phyloP scores from a whole-genome alignment of 2,329 filamentous ascomycete genomes.

The Colletotrichum tabaci region DNA sequence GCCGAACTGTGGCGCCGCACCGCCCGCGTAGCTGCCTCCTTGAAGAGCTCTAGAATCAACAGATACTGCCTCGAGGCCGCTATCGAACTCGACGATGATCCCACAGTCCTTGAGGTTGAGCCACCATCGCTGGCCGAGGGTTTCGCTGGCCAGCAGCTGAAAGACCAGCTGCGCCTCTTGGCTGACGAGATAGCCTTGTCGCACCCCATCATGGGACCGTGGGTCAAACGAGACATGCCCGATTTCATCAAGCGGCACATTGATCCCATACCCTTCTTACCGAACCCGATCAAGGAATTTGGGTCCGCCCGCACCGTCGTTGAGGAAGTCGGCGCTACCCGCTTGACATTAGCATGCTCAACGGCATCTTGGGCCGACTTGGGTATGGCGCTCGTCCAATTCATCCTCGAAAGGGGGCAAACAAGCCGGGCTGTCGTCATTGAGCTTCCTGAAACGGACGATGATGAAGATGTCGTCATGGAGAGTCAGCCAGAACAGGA shows the following conservation, averaged over 20 bases:
- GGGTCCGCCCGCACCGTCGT: constrained; percentile 42
- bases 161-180: constrained; percentile 67
- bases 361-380: constrained; percentile 60
- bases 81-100: constrained; percentile 78
- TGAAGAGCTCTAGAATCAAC: constrained; percentile 70
- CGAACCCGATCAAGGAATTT: constrained; percentile 63
- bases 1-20: constrained; percentile 76
- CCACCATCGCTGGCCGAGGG: constrained; percentile 75
- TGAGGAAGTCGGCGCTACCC: constrained; percentile 38
- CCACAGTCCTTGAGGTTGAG: constrained; percentile 72
- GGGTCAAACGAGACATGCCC: constrained; percentile 66
- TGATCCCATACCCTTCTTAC: constrained; percentile 75
- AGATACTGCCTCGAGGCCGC: constrained; percentile 77
- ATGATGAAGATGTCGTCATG: constrained; percentile 53
- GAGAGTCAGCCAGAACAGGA: constrained; percentile 35
- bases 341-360: constrained; percentile 50
- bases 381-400: constrained; percentile 58
- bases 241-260: constrained; percentile 66
- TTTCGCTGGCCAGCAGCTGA: constrained; percentile 74
- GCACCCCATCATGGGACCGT: constrained; percentile 74
- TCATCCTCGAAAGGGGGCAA: constrained; percentile 52
- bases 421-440: constrained; percentile 54
- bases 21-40: constrained; percentile 70
- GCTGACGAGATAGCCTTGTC: constrained; percentile 70
- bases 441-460: constrained; percentile 54